Base-by-base conservation (phyloP, 805 yeast genomes). In the Kazachstania viticola region DNA sequence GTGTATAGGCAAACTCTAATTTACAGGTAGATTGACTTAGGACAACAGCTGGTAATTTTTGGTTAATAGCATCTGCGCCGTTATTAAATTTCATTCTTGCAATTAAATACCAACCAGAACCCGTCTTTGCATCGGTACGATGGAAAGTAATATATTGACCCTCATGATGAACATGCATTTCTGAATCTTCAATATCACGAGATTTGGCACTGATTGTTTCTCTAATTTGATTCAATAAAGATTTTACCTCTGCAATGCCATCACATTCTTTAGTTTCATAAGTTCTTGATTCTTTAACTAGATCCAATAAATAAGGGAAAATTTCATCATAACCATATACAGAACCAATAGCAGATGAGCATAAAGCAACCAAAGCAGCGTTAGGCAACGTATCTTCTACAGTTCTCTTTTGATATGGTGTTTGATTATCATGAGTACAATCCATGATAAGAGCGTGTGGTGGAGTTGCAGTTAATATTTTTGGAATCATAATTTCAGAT, bases 391-490 rank as follows among this genome's bases (percentile, higher is more conserved):
- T 87, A 49, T 88, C 98, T 50, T 87, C 95, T 1, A 83, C 79
- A 0, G 95, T 85, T 51, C 97, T 73, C 58, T 80, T 84, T 45
- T 88, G 93, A 27, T 67, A 69, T 2, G 96, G 94, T 14, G 75
- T 78, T 58, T 85, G 91, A 50, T 88, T 88, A 55, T 88, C 98
- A 54, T 88, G 98, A 2, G 97, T 87, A 49, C 96, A 88, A 51
- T 91, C 97, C 96, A 91, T 88, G 45, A 88, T 79, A 45, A 91
- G 63, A 0, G 97, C 95, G 58, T 85, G 96, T 4, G 94, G 93
- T n/a, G 77, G 73, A 27, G 76, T 71, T 4, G 78, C 65, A 2
- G 75, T 64, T 29, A 88, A 64, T 8, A 72, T 63, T 41, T 67
- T 67, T 2, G 93, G 88, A 30, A 81, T 67, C 37, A 73, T 74